Conservation (phyloP, 2,329 filamentous ascomycete species). For the Calonectria naviculata region DNA sequence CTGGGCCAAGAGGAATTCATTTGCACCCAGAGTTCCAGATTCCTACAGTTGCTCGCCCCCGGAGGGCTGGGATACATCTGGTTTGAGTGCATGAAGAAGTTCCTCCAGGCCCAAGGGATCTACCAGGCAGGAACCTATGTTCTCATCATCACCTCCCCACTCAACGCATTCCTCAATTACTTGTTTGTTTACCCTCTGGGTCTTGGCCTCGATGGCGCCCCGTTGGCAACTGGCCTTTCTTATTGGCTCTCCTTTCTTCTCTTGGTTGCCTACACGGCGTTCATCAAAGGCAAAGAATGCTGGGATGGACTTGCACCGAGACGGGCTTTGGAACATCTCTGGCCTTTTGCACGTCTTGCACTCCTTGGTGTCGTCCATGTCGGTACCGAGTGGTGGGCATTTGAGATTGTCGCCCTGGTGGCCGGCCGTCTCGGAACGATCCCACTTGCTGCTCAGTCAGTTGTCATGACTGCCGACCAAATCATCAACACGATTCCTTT, state of each 20-base stretch:
- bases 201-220: conserved; percentile 81
- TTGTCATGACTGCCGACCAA: conserved; percentile 92
- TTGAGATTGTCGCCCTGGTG: conserved; percentile 88
- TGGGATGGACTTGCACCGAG: conserved; percentile 80
- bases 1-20: conserved; percentile 85
- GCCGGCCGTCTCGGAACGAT: conserved; percentile 84
- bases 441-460: conserved; percentile 83
- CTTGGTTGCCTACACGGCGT: conserved; percentile 77
- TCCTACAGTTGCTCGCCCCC: conserved; percentile 79
- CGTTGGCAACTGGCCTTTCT: conserved; percentile 83
- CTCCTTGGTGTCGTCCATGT: conserved; percentile 84
- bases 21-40: conserved; percentile 77
- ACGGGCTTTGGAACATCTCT: conserved; percentile 73
- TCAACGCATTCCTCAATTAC: conserved; percentile 85
- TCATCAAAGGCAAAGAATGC: conserved; percentile 77
- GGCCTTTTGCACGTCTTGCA: conserved; percentile 79
- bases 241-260: conserved; percentile 89
- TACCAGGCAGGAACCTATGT: conserved; percentile 87
- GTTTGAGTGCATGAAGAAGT: conserved; percentile 89
- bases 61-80: conserved; percentile 89
- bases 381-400: conserved; percentile 95
- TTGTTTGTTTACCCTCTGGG: conserved; percentile 79
- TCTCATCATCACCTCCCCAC: conserved; percentile 82
- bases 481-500: conserved; percentile 89
- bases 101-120: conserved; percentile 88